Conservation (phyloP, 257 asterid genomes). For the Solanum paucissectum region DNA sequence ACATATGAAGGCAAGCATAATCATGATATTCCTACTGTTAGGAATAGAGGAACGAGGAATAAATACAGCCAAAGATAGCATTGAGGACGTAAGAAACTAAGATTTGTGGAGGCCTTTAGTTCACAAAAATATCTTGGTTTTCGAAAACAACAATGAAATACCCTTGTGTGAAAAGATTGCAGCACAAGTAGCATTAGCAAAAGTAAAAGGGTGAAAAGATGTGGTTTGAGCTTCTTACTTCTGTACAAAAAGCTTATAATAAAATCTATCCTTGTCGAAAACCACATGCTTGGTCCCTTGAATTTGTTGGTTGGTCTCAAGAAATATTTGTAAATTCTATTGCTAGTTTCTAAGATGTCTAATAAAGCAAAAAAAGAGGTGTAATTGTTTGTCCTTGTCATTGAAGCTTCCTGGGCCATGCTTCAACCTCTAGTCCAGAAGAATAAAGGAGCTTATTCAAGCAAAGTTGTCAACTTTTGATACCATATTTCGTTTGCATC, state of each 20-base stretch:
- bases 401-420: neutral
- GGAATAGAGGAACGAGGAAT: slow-evolving; percentile 19
- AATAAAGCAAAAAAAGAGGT: neutral
- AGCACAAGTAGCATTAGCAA: slow-evolving; percentile 8
- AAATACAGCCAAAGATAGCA: neutral
- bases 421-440: neutral
- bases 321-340: neutral
- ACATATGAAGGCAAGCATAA: slow-evolving; percentile 87
- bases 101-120: slow-evolving; percentile 17
- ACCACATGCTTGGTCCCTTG: neutral
- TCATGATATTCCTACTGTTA: slow-evolving; percentile 55
- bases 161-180: slow-evolving; percentile 42
- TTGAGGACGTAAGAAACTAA: slow-evolving; percentile 19
- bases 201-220: neutral
- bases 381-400: neutral
- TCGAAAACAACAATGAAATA: slow-evolving; percentile 18
- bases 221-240: neutral
- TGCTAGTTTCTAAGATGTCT: neutral
- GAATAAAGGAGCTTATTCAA: neutral
- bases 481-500: neutral
- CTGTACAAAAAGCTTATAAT: neutral
- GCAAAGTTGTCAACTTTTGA: neutral
- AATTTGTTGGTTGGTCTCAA: neutral
- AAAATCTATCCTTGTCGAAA: neutral
- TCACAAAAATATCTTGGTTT: slow-evolving; percentile 22